Evolutionary conservation across 1,284 basidiomycete species (phyloP).

Genomic region (Tremellales sp.): DNA sequence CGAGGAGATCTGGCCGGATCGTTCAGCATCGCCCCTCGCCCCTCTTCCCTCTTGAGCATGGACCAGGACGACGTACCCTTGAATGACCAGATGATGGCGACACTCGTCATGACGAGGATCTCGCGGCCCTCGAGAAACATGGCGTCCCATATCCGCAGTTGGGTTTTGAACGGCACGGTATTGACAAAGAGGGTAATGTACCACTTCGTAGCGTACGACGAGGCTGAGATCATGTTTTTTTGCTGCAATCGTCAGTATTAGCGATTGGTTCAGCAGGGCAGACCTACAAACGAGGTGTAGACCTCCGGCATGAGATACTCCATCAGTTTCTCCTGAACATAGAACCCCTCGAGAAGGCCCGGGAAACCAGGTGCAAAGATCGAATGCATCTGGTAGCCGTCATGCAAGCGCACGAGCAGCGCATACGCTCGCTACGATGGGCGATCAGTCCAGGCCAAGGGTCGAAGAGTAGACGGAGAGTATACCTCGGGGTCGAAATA

Average conservation of each 20-base stretch:
- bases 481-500: slow-evolving; percentile 79
- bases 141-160: slow-evolving; percentile 91
- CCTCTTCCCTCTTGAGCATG: neutral
- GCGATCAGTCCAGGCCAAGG: neutral
- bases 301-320: slow-evolving; percentile 82
- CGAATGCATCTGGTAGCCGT: slow-evolving; percentile 80
- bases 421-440: slow-evolving; percentile 69
- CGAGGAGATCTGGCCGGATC: slow-evolving; percentile 17
- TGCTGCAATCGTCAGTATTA: slow-evolving; percentile 47
- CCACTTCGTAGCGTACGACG: slow-evolving; percentile 97
- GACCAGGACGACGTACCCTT: slow-evolving; percentile 55
- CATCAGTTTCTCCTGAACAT: slow-evolving; percentile 84
- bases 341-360: slow-evolving; percentile 88
- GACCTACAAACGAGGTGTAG: slow-evolving; percentile 67
- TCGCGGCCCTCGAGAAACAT: slow-evolving; percentile 88
- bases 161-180: slow-evolving; percentile 91
- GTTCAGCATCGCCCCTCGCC: neutral
- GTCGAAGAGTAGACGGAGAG: neutral
- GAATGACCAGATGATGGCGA: slow-evolving; percentile 87
- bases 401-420: slow-evolving; percentile 76
- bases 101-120: slow-evolving; percentile 74
- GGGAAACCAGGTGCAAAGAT: slow-evolving; percentile 95
- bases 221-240: slow-evolving; percentile 83
- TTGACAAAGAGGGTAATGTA: slow-evolving; percentile 97
- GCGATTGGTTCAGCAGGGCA: neutral